These are phyloP conservation scores for Yarrowia keelungensis DNA, from an alignment of 805 yeast genomes.

Conservation along the genomic window DNA sequence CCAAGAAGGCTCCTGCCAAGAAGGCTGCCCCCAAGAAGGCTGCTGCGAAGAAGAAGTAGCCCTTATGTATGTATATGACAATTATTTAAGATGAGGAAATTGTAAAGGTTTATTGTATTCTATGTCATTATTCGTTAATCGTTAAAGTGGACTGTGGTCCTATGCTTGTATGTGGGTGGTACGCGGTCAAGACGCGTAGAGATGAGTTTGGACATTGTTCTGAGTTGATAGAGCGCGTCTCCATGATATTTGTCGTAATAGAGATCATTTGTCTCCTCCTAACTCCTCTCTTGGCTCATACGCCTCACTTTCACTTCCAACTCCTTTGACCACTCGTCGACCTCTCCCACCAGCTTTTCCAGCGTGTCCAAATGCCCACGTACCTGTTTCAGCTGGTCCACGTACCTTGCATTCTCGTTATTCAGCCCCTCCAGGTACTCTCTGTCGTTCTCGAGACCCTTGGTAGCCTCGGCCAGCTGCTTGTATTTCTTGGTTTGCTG, in stretches of 20 bases:
- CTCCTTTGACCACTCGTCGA: slow-evolving; percentile 68
- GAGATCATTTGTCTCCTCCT: too few relatives aligned
- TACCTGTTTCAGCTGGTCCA: slow-evolving; percentile 42
- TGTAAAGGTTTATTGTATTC: background rate
- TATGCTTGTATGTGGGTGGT: too few relatives aligned
- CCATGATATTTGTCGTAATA: too few relatives aligned
- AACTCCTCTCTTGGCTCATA: slow-evolving; percentile 16
- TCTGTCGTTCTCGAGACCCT: slow-evolving; percentile 42
- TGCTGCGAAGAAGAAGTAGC: slow-evolving; percentile 41
- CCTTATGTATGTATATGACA: background rate
- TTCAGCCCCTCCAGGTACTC: slow-evolving; percentile 38
- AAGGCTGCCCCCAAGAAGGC: slow-evolving; percentile 41
- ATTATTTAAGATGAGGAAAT: background rate
- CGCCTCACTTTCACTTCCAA: slow-evolving; percentile 55
- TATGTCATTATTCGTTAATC: slow-evolving; percentile 15
- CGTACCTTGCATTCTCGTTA: slow-evolving; percentile 41
- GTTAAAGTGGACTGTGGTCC: background rate
- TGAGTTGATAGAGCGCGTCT: too few relatives aligned
- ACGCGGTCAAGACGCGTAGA: too few relatives aligned
- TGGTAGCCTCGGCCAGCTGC: slow-evolving; percentile 43
- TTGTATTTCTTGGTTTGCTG: slow-evolving; percentile 43
- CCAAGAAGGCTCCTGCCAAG: slow-evolving; percentile 42
- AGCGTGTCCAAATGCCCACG: slow-evolving; percentile 47
- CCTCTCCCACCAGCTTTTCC: slow-evolving; percentile 59
- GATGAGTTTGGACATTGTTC: too few relatives aligned